Percentiles rank a stretch among this genome's conserved stretches.
Conservation (phyloP, 768 basidiomycete genomes). For the Tephrocybe sp. region DNA sequence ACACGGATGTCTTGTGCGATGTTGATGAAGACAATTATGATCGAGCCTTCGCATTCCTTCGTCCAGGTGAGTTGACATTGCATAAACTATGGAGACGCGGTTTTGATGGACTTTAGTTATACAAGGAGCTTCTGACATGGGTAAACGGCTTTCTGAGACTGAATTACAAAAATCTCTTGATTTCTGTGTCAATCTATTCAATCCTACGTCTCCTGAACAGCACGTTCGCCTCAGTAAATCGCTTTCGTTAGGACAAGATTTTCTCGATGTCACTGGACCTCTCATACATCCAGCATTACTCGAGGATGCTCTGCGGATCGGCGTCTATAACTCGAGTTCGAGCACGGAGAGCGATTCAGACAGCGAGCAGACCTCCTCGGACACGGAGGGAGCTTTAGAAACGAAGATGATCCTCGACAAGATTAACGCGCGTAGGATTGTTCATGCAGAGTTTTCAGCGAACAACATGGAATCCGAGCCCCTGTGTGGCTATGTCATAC, state of each 20-base stretch:
- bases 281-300: constrained; percentile 44
- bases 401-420: constrained; percentile 61
- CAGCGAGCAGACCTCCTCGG: constrained; percentile 25
- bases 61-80: constrained; percentile 30
- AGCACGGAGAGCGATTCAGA: constrained; percentile 15
- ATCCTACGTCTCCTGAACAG: constrained; percentile 64
- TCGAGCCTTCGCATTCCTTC: constrained; percentile 36
- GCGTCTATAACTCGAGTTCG: constrained; percentile 6
- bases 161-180: constrained; percentile 77
- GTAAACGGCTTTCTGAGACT: constrained; percentile 63
- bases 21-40: constrained; percentile 41
- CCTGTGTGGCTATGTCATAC: constrained; percentile 57
- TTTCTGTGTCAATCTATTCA: constrained; percentile 75
- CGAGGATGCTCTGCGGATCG: constrained; percentile 32
- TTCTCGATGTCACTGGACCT: constrained; percentile 56
- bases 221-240: constrained; percentile 41
- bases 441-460: constrained; percentile 66
- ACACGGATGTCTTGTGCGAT: constrained; percentile 30
- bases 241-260: constrained; percentile 31
- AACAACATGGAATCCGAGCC: constrained; percentile 70
- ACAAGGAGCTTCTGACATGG: constrained; percentile 80
- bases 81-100: constrained; percentile 43
- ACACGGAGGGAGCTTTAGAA: constrained; percentile 37
- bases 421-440: constrained; percentile 67
- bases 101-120: constrained; percentile 49